These are phyloP conservation scores for Lagenaria siceraria DNA, from an alignment of 306 rosid species.

Conservation along the genomic window DNA sequence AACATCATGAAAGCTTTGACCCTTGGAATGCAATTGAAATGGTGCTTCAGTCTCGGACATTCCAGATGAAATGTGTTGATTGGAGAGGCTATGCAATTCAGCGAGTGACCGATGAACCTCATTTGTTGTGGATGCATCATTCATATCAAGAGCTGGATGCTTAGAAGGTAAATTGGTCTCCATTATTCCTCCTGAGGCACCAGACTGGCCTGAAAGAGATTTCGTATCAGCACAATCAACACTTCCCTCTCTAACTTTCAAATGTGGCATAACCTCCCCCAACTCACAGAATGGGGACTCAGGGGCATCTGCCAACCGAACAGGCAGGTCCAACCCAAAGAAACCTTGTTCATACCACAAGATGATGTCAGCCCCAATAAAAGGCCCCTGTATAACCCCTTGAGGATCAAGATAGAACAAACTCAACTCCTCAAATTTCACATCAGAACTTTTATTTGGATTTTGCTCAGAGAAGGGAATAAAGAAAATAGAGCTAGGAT, in stretches of 20 bases:
- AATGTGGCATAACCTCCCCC: conserved; percentile 43
- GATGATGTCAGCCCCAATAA: conserved; percentile 41
- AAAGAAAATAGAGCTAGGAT: conserved; percentile 19
- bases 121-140: conserved; percentile 12
- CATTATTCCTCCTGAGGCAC: conserved; percentile 13
- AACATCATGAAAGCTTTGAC: conserved; percentile 25
- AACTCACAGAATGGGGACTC: conserved; percentile 37
- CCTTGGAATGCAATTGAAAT: conserved; percentile 22
- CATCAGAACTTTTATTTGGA: conserved; percentile 12
- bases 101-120: conserved; percentile 12
- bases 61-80: conserved; percentile 23
- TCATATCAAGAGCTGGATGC: conserved; percentile 15
- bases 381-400: conserved; percentile 47
- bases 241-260: conserved; percentile 17
- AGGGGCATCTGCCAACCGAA: conserved; percentile 37
- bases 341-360: conserved; percentile 54
- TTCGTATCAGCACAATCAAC: conserved; percentile 12
- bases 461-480: conserved; percentile 18
- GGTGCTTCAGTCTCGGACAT: conserved; percentile 24
- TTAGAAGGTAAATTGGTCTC: conserved; percentile 21
- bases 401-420: conserved; percentile 55
- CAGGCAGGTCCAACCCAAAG: conserved; percentile 47
- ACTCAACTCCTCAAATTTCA: conserved; percentile 25
- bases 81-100: conserved; percentile 20
- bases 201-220: conserved; percentile 19